Base-by-base conservation (phyloP, 768 basidiomycete species). In the Cystobasidium onofrii region DNA sequence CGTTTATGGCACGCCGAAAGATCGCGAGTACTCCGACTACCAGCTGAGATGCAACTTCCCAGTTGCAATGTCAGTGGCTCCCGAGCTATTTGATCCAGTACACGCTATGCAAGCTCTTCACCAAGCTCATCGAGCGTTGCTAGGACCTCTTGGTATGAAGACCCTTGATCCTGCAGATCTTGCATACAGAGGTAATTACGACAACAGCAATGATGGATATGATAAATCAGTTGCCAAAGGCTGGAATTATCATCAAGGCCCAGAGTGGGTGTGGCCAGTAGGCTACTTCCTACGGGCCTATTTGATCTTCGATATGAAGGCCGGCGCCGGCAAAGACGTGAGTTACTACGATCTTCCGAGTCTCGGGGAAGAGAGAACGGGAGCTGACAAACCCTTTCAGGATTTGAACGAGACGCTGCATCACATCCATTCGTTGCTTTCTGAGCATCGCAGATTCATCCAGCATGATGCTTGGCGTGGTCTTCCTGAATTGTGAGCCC, bases 231-330 rank as follows among this genome's bases (percentile, higher is more conserved):
- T 93, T 64, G 95, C 96, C 3, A 97, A 97, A 80, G 96, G 96
- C 0, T 83, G 90, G 82, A 99, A 98, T 81, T 94, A 95, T 80
- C 91, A 97, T 71, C 76, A 79, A 33, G 77, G 79, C 18, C 76
- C 77, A 0, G 75, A 79, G 23, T 78, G 75, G 79, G 76, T 77
- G 13, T 75, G 64, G 71, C 66, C 60, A 1, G 52, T 63, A 46
- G 96, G 96, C 1, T 98, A 92, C 83, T 97, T 96, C 85, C 82
- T 98, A 75, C 88, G 92, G 63, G 92, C 96, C 0, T 96, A 92
- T 81, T 85, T 97, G 55, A 82, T 91, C 80, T 98, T 98, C 80
- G 92, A 96, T 80, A 86, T 84, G 15, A 82, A 83, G 15, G 86
- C 84, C 18, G 91, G 90, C 1, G 82, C 81, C 12, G 89, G 89